Evolutionary conservation across 306 rosid genomes (phyloP).

Genomic region (Dalbergia cultrata): DNA sequence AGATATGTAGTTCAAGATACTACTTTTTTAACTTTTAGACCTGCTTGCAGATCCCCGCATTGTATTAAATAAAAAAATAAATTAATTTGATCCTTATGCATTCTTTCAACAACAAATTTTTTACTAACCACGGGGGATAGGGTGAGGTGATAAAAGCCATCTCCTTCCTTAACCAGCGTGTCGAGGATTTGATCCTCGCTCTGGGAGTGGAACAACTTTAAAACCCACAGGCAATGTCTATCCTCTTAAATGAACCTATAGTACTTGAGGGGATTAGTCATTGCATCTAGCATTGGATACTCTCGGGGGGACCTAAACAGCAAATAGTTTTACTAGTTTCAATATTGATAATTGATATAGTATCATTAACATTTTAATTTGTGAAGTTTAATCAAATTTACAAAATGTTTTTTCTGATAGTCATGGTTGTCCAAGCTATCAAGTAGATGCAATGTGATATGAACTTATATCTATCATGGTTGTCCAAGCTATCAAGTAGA

Average conservation of each 20-base stretch:
- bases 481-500: slow-evolving; percentile 6
- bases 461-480: neutral
- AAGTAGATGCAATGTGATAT: slow-evolving; percentile 2
- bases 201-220: too few relatives aligned
- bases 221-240: too few relatives aligned
- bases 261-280: too few relatives aligned
- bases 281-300: too few relatives aligned
- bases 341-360: slow-evolving; percentile 6
- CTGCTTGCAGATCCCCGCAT: too few relatives aligned
- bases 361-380: slow-evolving; percentile 8
- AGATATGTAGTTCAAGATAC: neutral
- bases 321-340: slow-evolving; percentile 5
- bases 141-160: too few relatives aligned
- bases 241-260: too few relatives aligned
- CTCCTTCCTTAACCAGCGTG: too few relatives aligned
- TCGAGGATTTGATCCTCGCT: too few relatives aligned
- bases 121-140: too few relatives aligned
- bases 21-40: neutral
- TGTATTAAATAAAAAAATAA: too few relatives aligned
- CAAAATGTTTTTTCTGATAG: neutral
- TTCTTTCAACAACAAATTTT: neutral
- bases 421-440: slow-evolving; percentile 8
- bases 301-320: too few relatives aligned
- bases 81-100: neutral
- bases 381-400: neutral